Evolutionary conservation across 176 grass and related monocot species (phyloP).

Genomic region (Raddia guianensis): DNA sequence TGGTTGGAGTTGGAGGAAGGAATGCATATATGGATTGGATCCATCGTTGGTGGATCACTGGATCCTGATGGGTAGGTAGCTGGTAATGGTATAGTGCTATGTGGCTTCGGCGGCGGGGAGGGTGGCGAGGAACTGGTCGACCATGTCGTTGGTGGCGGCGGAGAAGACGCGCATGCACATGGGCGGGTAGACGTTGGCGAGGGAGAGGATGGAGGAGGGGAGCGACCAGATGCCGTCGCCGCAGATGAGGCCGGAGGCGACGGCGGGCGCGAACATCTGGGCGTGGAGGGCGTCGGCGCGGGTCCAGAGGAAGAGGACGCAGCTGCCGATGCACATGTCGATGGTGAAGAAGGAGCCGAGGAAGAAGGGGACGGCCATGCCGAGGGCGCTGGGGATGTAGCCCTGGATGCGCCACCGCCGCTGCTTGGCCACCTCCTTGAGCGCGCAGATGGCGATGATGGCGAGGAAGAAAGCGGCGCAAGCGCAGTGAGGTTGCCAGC

Average conservation of each 20-base stretch:
- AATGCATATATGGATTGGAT: too few species aligned
- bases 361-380: conserved; percentile 72
- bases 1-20: too few species aligned
- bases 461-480: conserved; percentile 67
- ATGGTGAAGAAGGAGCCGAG: conserved; percentile 68
- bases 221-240: conserved; percentile 57
- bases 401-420: conserved; percentile 34
- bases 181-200: conserved; percentile 40
- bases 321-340: conserved; percentile 62
- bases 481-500: too few species aligned
- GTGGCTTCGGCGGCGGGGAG: neutral
- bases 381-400: conserved; percentile 69
- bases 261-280: conserved; percentile 49
- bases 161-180: conserved; percentile 59
- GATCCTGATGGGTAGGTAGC: too few species aligned
- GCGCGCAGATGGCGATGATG: conserved; percentile 54
- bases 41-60: too few species aligned
- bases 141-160: conserved; percentile 44
- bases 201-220: conserved; percentile 42
- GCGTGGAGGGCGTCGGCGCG: conserved; percentile 19
- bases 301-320: conserved; percentile 49
- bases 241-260: conserved; percentile 58
- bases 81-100: neutral
- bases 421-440: conserved; percentile 55
- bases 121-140: conserved; percentile 44